A percentile compares a stretch with the other conserved stretches of the same genome.
These are phyloP conservation scores for Halophytophthora polymorphica DNA, from an alignment of 352 stramenopile species.

Conservation along the genomic window DNA sequence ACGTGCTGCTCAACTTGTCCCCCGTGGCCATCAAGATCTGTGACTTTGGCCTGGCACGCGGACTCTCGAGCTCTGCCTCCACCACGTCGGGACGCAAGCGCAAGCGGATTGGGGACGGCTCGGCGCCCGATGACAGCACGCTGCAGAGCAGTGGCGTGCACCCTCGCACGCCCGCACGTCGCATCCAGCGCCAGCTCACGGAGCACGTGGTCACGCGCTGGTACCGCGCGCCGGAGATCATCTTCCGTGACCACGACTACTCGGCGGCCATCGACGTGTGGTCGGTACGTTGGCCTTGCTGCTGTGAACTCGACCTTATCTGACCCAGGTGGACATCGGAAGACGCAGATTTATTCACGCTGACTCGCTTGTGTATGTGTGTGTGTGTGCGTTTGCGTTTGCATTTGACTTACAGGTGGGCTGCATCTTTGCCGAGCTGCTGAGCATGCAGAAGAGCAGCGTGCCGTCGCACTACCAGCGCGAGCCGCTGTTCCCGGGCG, in stretches of 20 bases:
- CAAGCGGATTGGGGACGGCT: conserved; percentile 36
- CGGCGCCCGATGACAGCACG: conserved; percentile 52
- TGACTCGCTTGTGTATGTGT: conserved; percentile 7
- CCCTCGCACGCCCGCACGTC: conserved; percentile 66
- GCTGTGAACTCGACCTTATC: neutral
- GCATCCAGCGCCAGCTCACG: conserved; percentile 90
- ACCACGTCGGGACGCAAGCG: conserved; percentile 64
- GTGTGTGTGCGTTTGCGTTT: too few species aligned
- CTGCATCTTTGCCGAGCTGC: conserved; percentile 94
- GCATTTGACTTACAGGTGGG: too few species aligned
- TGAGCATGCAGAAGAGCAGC: conserved; percentile 96
- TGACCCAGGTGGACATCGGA: neutral
- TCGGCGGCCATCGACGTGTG: conserved; percentile 86
- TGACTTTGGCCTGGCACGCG: conserved; percentile 78
- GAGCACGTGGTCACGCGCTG: conserved; percentile 95
- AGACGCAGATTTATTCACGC: conserved; percentile 8
- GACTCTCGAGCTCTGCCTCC: conserved; percentile 60
- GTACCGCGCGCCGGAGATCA: conserved; percentile 95
- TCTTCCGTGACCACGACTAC: conserved; percentile 90
- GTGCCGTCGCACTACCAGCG: conserved; percentile 93
- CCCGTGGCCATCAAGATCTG: conserved; percentile 87
- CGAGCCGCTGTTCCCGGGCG: conserved; percentile 92
- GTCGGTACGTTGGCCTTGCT: conserved; percentile 55
- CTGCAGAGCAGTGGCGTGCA: conserved; percentile 66
- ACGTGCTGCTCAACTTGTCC: conserved; percentile 85